Conservation (phyloP, 768 basidiomycete genomes). For the Boletus edulis region DNA sequence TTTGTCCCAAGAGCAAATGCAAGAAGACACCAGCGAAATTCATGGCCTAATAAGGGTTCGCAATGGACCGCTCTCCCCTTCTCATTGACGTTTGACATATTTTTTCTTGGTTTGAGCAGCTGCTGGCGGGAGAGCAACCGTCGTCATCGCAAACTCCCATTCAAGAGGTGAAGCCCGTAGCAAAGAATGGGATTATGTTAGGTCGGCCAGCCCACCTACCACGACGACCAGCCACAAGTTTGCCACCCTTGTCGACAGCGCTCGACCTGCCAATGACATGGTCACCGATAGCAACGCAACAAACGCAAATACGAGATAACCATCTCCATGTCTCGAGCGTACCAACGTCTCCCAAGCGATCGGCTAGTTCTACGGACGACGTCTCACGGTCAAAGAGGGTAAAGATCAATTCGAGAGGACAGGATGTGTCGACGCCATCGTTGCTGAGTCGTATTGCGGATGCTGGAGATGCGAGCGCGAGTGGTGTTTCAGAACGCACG, state of each 20-base stretch:
- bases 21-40: conserved; percentile 30
- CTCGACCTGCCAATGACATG: conserved; percentile 15
- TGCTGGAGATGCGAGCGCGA: conserved; percentile 13
- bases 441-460: conserved; percentile 43
- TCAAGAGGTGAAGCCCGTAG: conserved; percentile 8
- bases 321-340: conserved; percentile 4
- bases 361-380: conserved; percentile 28
- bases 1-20: conserved; percentile 20
- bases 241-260: conserved; percentile 12
- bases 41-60: conserved; percentile 56
- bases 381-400: conserved; percentile 36
- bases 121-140: conserved; percentile 28
- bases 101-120: conserved; percentile 46
- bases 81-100: conserved; percentile 38
- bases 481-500: conserved; percentile 17
- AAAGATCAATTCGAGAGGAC: conserved; percentile 26
- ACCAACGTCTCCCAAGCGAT: conserved; percentile 25
- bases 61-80: conserved; percentile 41
- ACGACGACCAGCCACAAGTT: conserved; percentile 13
- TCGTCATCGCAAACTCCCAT: conserved; percentile 14
- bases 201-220: conserved; percentile 30
- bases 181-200: conserved; percentile 12
- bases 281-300: conserved; percentile 9
- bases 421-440: conserved; percentile 34
- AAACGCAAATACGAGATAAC: conserved; percentile 13